phyloP scores from a whole-genome alignment of 495 filamentous ascomycete genomes.

The Penicillium fimorum region DNA sequence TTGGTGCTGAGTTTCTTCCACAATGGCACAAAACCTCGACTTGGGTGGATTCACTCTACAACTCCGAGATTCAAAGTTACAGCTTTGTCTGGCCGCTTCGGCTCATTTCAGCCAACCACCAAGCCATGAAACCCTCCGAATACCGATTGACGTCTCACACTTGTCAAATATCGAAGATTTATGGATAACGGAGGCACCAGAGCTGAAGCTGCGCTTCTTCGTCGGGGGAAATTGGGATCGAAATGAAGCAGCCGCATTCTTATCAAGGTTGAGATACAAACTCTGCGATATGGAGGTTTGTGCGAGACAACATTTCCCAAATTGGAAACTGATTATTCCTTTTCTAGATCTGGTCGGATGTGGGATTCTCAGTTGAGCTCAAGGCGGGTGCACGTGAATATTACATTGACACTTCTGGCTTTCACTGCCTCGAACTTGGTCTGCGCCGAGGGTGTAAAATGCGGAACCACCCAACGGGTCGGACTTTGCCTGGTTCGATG shows the following conservation, averaged over 20 bases:
- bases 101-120: slow-evolving; percentile 7
- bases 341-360: slow-evolving; percentile 35
- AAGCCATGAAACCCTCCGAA: neutral
- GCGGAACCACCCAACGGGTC: neutral
- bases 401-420: neutral
- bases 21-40: slow-evolving; percentile 21
- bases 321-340: neutral
- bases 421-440: slow-evolving; percentile 25
- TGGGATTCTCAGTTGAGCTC: slow-evolving; percentile 30
- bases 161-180: slow-evolving; percentile 14
- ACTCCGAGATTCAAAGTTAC: slow-evolving; percentile 10
- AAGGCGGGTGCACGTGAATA: slow-evolving; percentile 16
- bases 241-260: slow-evolving; percentile 8
- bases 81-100: slow-evolving; percentile 18
- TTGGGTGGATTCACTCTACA: slow-evolving; percentile 19
- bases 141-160: neutral
- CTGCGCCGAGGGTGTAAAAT: slow-evolving; percentile 16
- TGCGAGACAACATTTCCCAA: neutral
- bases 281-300: slow-evolving; percentile 32
- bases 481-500: slow-evolving; percentile 22
- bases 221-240: slow-evolving; percentile 10
- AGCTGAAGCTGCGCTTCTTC: slow-evolving; percentile 25
- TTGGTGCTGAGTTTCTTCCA: neutral
- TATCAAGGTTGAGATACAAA: slow-evolving; percentile 20
- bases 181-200: slow-evolving; percentile 36